Evolutionary conservation across 768 basidiomycete species (phyloP), one percentile per base, ranked within the genome.

Genomic region (Mycena latifolia): DNA sequence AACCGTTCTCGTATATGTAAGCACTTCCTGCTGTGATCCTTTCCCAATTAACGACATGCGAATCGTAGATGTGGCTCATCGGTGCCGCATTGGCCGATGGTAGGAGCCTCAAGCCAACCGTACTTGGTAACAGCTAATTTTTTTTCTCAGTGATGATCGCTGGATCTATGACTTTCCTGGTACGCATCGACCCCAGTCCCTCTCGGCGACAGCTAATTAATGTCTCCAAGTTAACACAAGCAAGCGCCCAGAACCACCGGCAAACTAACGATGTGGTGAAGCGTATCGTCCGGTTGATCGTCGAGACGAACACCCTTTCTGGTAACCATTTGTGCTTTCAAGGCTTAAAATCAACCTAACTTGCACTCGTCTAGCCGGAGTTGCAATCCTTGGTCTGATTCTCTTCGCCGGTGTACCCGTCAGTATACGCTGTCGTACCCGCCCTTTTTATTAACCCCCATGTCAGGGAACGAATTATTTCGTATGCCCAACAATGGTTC

Each of bases 401-500:
- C 66, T 67, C 3, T 67, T 67, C 35, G 66, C 66, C 14, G 66
- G 66, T 18, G 57, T 63, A 20, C 66, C 66, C 6, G 66, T 61
- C 7, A 59, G 61, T 55, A 22, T 39, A 5, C 37, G 3, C 18
- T 27, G 6, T 25, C 14, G 14, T 24, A 14, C 45, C 14, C 10
- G 18, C 15, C n/a, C 9, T 31, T 14, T 45, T 50, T 50, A 24
- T 24, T 15, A 41, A 35, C 7, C 9, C 14, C 33, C 33, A 39
- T 39, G 8, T 3, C 14, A 63, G 61, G 54, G 61, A 41, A 63
- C 66, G n/a, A 67, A 55, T 35, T 67, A 60, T 39, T 65, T 65
- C 43, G 61, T 57, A n/a, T 67, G 65, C 65, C 60, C 59, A 47
- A 67, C 66, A 14, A 58, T 63, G 61, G 24, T 67, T 57, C 66